Evolutionary conservation across 345 rosid species (phyloP).

Genomic region (Kandelia obovata): DNA sequence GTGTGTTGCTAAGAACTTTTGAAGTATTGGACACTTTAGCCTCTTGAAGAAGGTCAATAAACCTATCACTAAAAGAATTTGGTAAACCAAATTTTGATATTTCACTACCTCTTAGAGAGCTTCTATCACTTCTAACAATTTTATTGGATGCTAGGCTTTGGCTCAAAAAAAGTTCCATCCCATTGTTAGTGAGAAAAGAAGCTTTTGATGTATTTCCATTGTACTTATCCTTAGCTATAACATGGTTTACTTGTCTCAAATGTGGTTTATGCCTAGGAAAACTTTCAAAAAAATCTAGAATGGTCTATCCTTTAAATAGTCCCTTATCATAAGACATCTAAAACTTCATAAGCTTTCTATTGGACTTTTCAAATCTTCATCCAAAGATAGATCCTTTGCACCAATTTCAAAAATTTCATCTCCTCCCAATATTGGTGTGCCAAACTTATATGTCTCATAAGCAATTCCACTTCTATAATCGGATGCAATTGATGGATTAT

Average conservation of each 20-base stretch:
- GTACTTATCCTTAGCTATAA: constrained; percentile 37
- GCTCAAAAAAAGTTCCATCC: constrained; percentile 61
- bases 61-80: constrained; percentile 55
- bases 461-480: constrained; percentile 94
- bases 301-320: constrained; percentile 84
- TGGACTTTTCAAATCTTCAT: constrained; percentile 73
- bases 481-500: constrained; percentile 67
- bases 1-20: constrained; percentile 38
- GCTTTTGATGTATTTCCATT: constrained; percentile 57
- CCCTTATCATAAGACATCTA: constrained; percentile 93
- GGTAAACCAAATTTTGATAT: constrained; percentile 55
- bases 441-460: constrained; percentile 77
- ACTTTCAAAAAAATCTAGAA: constrained; percentile 90
- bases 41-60: constrained; percentile 47
- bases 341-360: constrained; percentile 72
- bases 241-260: constrained; percentile 45
- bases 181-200: constrained; percentile 43
- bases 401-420: constrained; percentile 70
- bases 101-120: constrained; percentile 63
- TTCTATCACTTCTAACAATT: constrained; percentile 63
- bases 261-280: constrained; percentile 62
- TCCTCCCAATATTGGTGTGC: constrained; percentile 66
- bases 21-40: constrained; percentile 39
- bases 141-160: constrained; percentile 62
- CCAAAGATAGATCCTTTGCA: constrained; percentile 60